A percentile compares a stretch with the other conserved stretches of the same genome.
phyloP scores from a whole-genome alignment of 2,329 filamentous ascomycete species.

The Colletotrichum limetticola region DNA sequence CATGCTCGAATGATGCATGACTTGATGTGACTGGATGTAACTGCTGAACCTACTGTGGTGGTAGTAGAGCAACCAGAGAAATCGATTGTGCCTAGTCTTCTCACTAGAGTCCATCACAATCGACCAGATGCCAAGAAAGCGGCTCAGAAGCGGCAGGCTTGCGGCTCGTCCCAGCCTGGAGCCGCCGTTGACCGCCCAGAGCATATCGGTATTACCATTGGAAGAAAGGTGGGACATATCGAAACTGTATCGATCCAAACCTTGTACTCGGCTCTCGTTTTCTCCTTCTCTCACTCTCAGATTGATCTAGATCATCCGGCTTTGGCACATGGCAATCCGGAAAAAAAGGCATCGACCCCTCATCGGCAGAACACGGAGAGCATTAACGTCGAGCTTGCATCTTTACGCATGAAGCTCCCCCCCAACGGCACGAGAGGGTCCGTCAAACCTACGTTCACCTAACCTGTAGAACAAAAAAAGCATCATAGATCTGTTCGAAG shows the following conservation, averaged over 20 bases:
- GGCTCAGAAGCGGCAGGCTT: too few relatives aligned
- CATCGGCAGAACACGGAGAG: slow-evolving; percentile 23
- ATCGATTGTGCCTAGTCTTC: too few relatives aligned
- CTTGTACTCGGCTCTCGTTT: background rate
- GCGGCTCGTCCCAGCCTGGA: too few relatives aligned
- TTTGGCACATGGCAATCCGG: background rate
- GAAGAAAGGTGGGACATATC: background rate
- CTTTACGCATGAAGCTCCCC: background rate
- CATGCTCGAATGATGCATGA: too few relatives aligned
- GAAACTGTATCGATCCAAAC: background rate
- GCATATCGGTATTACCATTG: too few relatives aligned
- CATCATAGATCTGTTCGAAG: background rate
- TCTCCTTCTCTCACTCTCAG: background rate
- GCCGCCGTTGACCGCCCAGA: too few relatives aligned
- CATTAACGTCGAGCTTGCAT: slow-evolving; percentile 4
- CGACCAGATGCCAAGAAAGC: too few relatives aligned
- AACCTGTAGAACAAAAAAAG: background rate
- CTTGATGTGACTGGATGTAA: too few relatives aligned
- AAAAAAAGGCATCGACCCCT: slow-evolving; percentile 6
- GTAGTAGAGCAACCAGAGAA: too few relatives aligned
- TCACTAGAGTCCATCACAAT: too few relatives aligned
- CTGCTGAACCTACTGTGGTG: too few relatives aligned
- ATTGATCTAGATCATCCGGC: background rate
- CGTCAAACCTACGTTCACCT: background rate
- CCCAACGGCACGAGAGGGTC: background rate